Base-by-base conservation (phyloP, 495 filamentous ascomycete species). In the Neurospora terricola region DNA sequence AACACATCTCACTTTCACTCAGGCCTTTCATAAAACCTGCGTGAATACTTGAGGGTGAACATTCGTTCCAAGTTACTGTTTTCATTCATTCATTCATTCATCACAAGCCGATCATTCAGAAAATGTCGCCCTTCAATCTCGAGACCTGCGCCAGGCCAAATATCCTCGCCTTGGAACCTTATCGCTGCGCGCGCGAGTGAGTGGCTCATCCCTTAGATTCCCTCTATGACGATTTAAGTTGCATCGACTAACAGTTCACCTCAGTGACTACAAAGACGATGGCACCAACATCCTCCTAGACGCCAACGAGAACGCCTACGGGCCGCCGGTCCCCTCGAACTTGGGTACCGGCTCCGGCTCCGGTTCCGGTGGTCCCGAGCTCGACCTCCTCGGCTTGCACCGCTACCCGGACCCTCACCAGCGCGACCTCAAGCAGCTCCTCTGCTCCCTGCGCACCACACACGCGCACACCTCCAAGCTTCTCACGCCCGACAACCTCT, bases 391-490 rank as follows among this genome's bases (percentile, higher is more conserved):
- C 59, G 88, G 92, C 45, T 86, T 99, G 76, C 92, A 98, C 86
- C 88, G 96, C 77, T 99, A 99, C 83, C 96, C 96, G 14, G 96
- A 99, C 82, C 96, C 96, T 37, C 94, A 99, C 88, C 96, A 98
- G 78, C 77, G 84, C 66, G 90, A 90, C 30, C 87, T 99, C 70
- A 99, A 99, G 80, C 88, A 93, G 79, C 85, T 90, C 7, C 89
- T 98, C 73, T 98, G 95, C 86, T 84, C 90, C 72, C 87, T 97
- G 72, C 92, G 96, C 76, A 98, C 95, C 77, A 93, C 92, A 72
- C 90, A 94, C 84, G 82, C 84, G 72, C 93, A 96, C 87, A 94
- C 92, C 21, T 68, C 86, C 38, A 91, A 91, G 77, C 83, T 84
- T n/a, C 87, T 98, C 54, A 89, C 86, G 12, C 92, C 95, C 4